Percentiles rank a stretch among this genome's conserved stretches.
Conservation (phyloP, 1,284 basidiomycete species). For the Puccinia coronata region DNA sequence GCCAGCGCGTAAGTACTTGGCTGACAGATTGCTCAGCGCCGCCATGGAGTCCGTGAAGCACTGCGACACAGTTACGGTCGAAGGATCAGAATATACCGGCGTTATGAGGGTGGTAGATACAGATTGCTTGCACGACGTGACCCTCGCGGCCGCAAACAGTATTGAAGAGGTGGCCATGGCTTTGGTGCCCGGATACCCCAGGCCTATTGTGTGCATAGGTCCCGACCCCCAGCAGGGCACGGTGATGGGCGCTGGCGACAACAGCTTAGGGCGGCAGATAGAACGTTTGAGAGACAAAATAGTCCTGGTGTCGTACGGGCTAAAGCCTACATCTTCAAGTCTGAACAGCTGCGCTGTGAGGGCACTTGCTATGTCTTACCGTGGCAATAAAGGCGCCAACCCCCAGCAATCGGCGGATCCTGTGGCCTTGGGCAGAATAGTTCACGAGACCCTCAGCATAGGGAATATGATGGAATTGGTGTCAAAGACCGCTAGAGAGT, state of each 20-base stretch:
- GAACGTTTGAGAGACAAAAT: not conserved
- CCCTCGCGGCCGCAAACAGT: too few relatives aligned
- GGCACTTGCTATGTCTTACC: not conserved
- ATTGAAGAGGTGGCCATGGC: too few relatives aligned
- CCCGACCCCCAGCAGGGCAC: not conserved
- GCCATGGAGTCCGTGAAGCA: not conserved
- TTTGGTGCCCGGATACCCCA: too few relatives aligned
- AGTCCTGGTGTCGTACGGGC: not conserved
- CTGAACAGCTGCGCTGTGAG: not conserved
- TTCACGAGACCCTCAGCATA: conserved; percentile 1
- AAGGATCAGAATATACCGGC: not conserved
- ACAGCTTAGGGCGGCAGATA: not conserved
- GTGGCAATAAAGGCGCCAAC: not conserved
- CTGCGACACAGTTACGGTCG: not conserved
- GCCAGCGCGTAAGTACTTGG: not conserved
- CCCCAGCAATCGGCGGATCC: not conserved
- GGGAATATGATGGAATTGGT: not conserved
- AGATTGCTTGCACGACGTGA: not conserved
- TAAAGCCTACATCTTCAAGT: not conserved
- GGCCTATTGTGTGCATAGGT: not conserved
- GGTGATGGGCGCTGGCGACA: not conserved
- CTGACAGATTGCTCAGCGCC: not conserved
- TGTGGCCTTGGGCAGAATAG: not conserved
- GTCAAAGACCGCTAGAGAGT: not conserved
- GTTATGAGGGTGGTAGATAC: not conserved